phyloP scores from a whole-genome alignment of 179 eudicot genomes.

The Beta corolliflora region DNA sequence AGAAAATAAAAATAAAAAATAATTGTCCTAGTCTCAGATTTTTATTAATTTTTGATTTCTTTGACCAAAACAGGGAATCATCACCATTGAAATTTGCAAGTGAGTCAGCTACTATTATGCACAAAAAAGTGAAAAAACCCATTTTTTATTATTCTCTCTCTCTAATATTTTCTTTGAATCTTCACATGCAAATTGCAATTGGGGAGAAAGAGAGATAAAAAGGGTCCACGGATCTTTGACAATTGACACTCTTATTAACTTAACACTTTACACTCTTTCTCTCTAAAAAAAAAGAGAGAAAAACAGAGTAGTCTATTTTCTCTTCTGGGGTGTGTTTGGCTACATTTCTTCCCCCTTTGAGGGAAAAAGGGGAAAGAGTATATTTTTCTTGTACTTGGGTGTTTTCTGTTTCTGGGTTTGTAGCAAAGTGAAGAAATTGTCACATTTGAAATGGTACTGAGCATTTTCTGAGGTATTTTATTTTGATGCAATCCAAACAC shows the following conservation, averaged over 20 bases:
- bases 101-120: slow-evolving; percentile 41
- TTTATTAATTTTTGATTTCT: slow-evolving; percentile 1
- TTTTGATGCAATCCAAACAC: slow-evolving; percentile 22
- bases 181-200: slow-evolving; percentile 41
- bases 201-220: neutral
- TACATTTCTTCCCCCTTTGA: neutral
- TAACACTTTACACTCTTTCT: neutral
- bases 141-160: neutral
- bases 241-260: slow-evolving; percentile 32
- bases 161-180: slow-evolving; percentile 28
- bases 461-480: slow-evolving; percentile 36
- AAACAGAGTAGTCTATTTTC: neutral
- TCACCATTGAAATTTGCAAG: slow-evolving; percentile 39
- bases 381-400: slow-evolving; percentile 25
- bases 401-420: slow-evolving; percentile 21
- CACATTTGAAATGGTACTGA: slow-evolving; percentile 35
- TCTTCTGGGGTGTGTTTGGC: slow-evolving; percentile 7
- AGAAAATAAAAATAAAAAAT: neutral
- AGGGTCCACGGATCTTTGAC: slow-evolving; percentile 30
- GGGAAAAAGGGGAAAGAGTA: slow-evolving; percentile 5
- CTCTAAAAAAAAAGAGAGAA: neutral
- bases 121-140: neutral
- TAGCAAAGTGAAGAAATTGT: slow-evolving; percentile 19
- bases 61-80: slow-evolving; percentile 31
- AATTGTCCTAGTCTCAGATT: neutral